Evolutionary conservation across 345 rosid species (phyloP).

Genomic region (Pugionium dolabratum): DNA sequence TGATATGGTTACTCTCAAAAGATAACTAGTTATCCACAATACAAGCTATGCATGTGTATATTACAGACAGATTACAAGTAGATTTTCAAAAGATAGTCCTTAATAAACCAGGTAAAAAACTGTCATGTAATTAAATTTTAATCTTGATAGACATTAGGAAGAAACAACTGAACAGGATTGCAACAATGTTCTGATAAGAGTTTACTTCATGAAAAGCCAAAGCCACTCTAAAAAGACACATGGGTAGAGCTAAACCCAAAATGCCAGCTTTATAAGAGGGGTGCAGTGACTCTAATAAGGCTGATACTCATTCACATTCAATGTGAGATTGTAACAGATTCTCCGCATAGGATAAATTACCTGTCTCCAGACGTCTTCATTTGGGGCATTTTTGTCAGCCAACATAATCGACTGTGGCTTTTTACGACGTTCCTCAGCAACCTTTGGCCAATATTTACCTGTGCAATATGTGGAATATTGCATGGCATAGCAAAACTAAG

Average conservation of each 20-base stretch:
- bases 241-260: constrained; percentile 6
- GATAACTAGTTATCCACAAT: constrained; percentile 17
- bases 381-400: constrained; percentile 99
- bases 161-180: constrained; percentile 19
- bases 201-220: constrained; percentile 16
- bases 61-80: constrained; percentile 16
- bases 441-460: constrained; percentile 91
- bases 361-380: constrained; percentile 99
- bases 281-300: constrained; percentile 17
- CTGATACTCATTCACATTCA: constrained; percentile 1
- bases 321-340: constrained; percentile 14
- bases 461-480: constrained; percentile 18
- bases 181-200: not conserved
- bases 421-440: constrained; percentile 69
- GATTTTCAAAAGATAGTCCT: not conserved
- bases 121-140: not conserved
- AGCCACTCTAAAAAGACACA: constrained; percentile 8
- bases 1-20: not conserved
- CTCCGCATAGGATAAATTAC: constrained; percentile 44
- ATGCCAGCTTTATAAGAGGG: constrained; percentile 11
- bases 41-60: not conserved
- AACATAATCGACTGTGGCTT: constrained; percentile 86
- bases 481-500: constrained; percentile 19
- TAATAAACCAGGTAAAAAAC: not conserved
- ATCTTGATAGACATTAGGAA: not conserved